Conservation (phyloP, 2,329 filamentous ascomycete species). For the Tetracladium maxilliforme region DNA sequence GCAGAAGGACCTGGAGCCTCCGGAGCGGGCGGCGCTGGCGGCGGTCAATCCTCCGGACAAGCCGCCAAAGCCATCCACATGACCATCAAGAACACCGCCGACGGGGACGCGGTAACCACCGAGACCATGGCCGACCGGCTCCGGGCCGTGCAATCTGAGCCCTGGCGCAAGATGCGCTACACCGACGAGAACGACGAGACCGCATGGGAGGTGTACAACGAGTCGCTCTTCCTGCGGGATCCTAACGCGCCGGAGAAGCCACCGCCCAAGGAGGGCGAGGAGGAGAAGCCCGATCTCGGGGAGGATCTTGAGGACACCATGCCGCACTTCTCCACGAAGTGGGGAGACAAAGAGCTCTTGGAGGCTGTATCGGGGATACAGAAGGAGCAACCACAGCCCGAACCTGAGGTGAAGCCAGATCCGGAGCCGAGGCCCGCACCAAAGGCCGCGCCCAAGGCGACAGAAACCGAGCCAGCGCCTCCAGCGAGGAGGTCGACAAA, state of each 20-base stretch:
- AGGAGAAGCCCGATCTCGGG: slow-evolving; percentile 19
- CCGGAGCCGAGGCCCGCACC: no score
- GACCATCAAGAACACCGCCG: slow-evolving; percentile 64
- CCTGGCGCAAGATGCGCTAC: slow-evolving; percentile 69
- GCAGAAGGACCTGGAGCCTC: slow-evolving; percentile 25
- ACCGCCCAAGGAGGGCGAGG: slow-evolving; percentile 22
- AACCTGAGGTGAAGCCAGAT: no score
- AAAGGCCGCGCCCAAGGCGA: no score
- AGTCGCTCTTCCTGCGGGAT: slow-evolving; percentile 47
- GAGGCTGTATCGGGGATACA: no score
- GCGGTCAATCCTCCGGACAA: slow-evolving; percentile 4
- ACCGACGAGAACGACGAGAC: slow-evolving; percentile 65
- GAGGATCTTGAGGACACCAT: background rate
- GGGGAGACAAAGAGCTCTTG: background rate
- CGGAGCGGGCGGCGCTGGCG: slow-evolving; percentile 20
- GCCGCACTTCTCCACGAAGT: background rate
- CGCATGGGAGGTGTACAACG: slow-evolving; percentile 63
- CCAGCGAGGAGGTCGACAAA: no score
- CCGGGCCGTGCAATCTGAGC: slow-evolving; percentile 64
- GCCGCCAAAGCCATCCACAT: slow-evolving; percentile 67
- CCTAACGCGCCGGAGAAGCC: slow-evolving; percentile 13
- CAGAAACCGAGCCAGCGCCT: no score
- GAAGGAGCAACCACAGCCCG: no score
- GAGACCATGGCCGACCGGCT: slow-evolving; percentile 66
- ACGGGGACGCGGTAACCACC: slow-evolving; percentile 48